A percentile compares a stretch with the other conserved stretches of the same genome.
Evolutionary conservation across 352 stramenopile genomes (phyloP).

Genomic region (Achlya hypogyna): DNA sequence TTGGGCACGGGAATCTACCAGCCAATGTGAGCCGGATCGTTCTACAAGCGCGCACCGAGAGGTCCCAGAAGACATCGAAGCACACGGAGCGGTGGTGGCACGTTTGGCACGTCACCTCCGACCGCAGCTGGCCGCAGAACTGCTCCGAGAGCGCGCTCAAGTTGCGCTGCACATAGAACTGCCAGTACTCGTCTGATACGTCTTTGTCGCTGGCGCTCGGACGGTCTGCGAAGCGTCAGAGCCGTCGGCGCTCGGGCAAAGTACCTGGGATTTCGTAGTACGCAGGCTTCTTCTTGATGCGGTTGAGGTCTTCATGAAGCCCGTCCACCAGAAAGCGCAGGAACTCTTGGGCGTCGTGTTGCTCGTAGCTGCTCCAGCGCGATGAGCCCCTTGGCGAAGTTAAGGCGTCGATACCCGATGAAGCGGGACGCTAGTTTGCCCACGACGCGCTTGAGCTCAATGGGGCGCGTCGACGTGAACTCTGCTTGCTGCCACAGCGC

Average conservation of each 20-base stretch:
- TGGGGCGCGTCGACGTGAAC: conserved; percentile 45
- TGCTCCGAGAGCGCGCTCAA: conserved; percentile 55
- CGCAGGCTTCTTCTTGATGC: conserved; percentile 48
- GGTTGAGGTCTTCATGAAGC: conserved; percentile 82
- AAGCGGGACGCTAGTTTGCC: conserved; percentile 65
- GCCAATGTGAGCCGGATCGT: background rate
- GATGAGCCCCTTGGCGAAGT: background rate
- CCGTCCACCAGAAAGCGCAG: conserved; percentile 81
- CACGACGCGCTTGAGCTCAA: conserved; percentile 66
- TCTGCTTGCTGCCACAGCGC: conserved; percentile 48
- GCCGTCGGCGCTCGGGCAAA: conserved; percentile 27
- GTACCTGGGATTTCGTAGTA: conserved; percentile 60
- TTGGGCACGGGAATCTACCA: conserved; percentile 45
- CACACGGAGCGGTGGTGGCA: conserved; percentile 63
- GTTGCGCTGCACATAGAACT: conserved; percentile 65
- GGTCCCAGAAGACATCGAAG: conserved; percentile 83
- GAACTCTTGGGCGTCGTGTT: conserved; percentile 87
- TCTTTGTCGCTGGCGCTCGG: conserved; percentile 40
- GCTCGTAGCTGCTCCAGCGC: conserved; percentile 39
- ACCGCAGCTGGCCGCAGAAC: conserved; percentile 75
- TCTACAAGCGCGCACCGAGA: conserved; percentile 28
- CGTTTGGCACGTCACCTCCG: conserved; percentile 60
- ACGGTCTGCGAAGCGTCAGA: background rate
- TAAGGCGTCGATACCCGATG: conserved; percentile 23
- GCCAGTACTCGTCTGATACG: conserved; percentile 81